Base-by-base conservation (phyloP, 352 stramenopile species). In the Globisporangium lucens region DNA sequence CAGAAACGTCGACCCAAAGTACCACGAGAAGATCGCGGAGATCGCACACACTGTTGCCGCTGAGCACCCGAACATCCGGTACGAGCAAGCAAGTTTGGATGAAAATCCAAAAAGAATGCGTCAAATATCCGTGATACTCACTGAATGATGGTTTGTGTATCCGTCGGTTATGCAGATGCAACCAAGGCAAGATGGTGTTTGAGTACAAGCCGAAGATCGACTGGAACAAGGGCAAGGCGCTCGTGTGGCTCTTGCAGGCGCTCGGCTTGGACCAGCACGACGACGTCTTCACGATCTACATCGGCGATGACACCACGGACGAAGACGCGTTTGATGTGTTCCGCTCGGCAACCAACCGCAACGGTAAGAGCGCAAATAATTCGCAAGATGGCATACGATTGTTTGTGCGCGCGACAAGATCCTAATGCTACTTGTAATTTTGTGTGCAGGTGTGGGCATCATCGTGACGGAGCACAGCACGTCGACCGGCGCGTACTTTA, bases 221-320 rank as follows among this genome's bases (percentile, higher is more conserved):
- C 60, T 97, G 90, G 90, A 90, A 97, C 83, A 97, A 97, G 73
- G 90, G 90, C 67, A 96, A 96, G 69, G 89, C 88, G 57, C 78
- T 97, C 36, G 63, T 94, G 35, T 97, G 89, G 90, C 74, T 97
- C 49, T 71, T 97, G 63, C 70, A 95, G 56, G 76, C 82, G 36
- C 76, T 96, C 10, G 83, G 78, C 1, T 69, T 95, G 29, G 86
- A 93, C 65, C 69, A 89, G 59, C 68, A 78, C 36, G 82, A 93
- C 35, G 76, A 93, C 12, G 83, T 96, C 13, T 97, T 91, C 69
- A 95, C 89, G 67, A 97, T 97, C 76, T 97, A 97, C 81, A 97
- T 97, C 56, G 90, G 90, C 24, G 90, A 97, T 68, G 90, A 97
- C 57, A 96, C 87, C 33, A 97, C 90, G 22, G 90, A 97, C 49